These are phyloP conservation scores for Podospora bellae-mahoneyi DNA, from an alignment of 495 filamentous ascomycete species.

Conservation along the genomic window DNA sequence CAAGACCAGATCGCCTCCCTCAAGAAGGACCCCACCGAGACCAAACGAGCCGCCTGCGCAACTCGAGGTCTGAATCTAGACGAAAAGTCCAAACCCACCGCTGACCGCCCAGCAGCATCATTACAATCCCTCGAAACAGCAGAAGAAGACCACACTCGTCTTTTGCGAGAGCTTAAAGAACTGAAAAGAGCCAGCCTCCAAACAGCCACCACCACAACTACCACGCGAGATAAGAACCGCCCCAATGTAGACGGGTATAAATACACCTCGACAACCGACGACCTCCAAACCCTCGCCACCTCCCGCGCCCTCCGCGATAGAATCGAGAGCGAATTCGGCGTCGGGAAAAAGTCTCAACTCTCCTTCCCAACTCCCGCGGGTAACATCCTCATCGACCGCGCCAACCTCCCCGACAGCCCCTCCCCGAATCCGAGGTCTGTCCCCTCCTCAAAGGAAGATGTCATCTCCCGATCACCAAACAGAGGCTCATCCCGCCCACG, in stretches of 20 bases:
- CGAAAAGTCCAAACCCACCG: slow-evolving; percentile 20
- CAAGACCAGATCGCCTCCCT: slow-evolving; percentile 31
- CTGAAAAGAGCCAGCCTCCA: background rate
- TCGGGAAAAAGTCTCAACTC: background rate
- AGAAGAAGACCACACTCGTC: slow-evolving; percentile 22
- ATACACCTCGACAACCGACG: slow-evolving; percentile 8
- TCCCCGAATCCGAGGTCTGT: slow-evolving; percentile 5
- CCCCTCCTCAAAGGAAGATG: slow-evolving; percentile 17
- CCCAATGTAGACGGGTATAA: slow-evolving; percentile 17
- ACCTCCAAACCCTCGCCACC: slow-evolving; percentile 26
- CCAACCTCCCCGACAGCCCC: slow-evolving; percentile 30
- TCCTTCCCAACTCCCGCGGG: background rate
- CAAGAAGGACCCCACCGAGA: slow-evolving; percentile 24
- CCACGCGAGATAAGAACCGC: slow-evolving; percentile 8
- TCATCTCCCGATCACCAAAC: background rate
- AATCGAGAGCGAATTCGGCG: slow-evolving; percentile 30
- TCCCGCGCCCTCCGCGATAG: slow-evolving; percentile 31
- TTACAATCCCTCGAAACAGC: slow-evolving; percentile 22
- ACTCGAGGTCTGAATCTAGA: slow-evolving; percentile 26
- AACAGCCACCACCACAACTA: slow-evolving; percentile 14
- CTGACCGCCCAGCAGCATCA: slow-evolving; percentile 20
- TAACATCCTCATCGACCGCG: slow-evolving; percentile 26
- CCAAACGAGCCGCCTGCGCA: slow-evolving; percentile 17
- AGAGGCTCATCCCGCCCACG: slow-evolving; percentile 5
- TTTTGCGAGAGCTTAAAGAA: slow-evolving; percentile 21